phyloP scores from a whole-genome alignment of 2,329 filamentous ascomycete species.

The Gyromitra esculenta region DNA sequence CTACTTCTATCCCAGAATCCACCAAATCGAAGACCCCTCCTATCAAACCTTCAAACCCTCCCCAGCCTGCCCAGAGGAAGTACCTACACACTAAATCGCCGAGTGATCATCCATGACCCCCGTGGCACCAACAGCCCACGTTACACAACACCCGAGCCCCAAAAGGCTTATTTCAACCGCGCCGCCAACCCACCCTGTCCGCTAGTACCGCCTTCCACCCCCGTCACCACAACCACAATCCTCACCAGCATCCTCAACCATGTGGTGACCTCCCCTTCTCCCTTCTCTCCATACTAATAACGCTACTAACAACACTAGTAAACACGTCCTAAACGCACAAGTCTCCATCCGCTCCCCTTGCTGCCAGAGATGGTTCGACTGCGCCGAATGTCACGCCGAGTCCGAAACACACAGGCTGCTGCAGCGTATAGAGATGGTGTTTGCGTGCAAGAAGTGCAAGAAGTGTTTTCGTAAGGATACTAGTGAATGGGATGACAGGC shows the following conservation, averaged over 20 bases:
- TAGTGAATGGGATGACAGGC: conserved; percentile 86
- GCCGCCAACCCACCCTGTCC: not conserved
- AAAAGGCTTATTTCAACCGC: conserved; percentile 32
- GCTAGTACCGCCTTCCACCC: not conserved
- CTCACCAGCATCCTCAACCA: conserved; percentile 3
- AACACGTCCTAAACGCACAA: conserved; percentile 98
- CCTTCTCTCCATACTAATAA: not conserved
- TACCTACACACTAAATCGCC: not conserved
- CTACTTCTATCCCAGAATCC: not conserved
- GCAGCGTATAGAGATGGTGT: conserved; percentile 86
- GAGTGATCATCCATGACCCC: conserved; percentile 3
- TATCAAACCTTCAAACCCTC: not conserved
- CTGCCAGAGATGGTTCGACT: conserved; percentile 99
- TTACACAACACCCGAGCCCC: conserved; percentile 3
- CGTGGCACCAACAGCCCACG: not conserved
- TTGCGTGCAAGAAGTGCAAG: conserved; percentile 98
- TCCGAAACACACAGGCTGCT: conserved; percentile 78
- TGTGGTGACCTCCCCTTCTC: conserved; percentile 37
- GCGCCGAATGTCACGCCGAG: conserved; percentile 91
- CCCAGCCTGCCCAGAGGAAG: not conserved
- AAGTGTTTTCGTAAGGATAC: conserved; percentile 98
- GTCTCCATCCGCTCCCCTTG: conserved; percentile 95
- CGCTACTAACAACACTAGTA: conserved; percentile 67
- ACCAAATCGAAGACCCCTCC: not conserved
- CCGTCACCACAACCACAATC: not conserved